These are phyloP conservation scores for Massarina eburnea DNA, from an alignment of 2,329 filamentous ascomycete genomes.

Conservation along the genomic window DNA sequence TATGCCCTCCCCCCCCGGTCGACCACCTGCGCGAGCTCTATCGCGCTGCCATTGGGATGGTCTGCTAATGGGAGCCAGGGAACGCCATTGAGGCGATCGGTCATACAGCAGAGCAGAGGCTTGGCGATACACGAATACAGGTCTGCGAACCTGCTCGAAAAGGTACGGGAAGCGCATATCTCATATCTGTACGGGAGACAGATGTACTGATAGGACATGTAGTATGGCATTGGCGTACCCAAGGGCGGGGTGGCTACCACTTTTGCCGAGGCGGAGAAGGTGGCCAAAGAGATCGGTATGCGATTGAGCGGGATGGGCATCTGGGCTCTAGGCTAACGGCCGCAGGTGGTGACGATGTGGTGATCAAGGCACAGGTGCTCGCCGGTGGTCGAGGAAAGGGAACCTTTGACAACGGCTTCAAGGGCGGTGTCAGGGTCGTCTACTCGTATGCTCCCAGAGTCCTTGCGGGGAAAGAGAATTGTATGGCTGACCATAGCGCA, in stretches of 20 bases:
- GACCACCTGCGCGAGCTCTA: conserved; percentile 15
- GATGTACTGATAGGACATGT: conserved; percentile 30
- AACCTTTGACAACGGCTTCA: conserved; percentile 95
- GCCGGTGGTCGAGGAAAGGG: conserved; percentile 98
- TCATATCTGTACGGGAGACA: conserved; percentile 8
- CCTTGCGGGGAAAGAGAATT: conserved; percentile 1
- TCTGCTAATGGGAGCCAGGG: conserved; percentile 52
- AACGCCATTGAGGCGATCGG: conserved; percentile 55
- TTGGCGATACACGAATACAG: conserved; percentile 98
- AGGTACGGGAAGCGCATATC: conserved; percentile 46
- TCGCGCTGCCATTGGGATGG: conserved; percentile 25
- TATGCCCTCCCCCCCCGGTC: conserved; percentile 48
- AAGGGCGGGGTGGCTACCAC: conserved; percentile 83
- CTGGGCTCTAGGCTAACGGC: conserved; percentile 32
- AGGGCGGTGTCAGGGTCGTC: conserved; percentile 97
- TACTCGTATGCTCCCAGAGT: conserved; percentile 68
- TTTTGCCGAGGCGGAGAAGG: conserved; percentile 83
- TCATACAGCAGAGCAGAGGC: conserved; percentile 78
- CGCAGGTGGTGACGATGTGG: conserved; percentile 82
- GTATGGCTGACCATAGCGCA: conserved; percentile 33
- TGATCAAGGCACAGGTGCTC: conserved; percentile 99
- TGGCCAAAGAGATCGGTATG: conserved; percentile 85
- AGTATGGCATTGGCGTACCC: conserved; percentile 95
- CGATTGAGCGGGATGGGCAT: conserved; percentile 11
- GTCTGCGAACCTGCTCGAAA: conserved; percentile 84